A percentile compares a stretch with the other conserved stretches of the same genome.
Evolutionary conservation across 2,329 filamentous ascomycete species (phyloP).

Genomic region (Diaporthe sp.): DNA sequence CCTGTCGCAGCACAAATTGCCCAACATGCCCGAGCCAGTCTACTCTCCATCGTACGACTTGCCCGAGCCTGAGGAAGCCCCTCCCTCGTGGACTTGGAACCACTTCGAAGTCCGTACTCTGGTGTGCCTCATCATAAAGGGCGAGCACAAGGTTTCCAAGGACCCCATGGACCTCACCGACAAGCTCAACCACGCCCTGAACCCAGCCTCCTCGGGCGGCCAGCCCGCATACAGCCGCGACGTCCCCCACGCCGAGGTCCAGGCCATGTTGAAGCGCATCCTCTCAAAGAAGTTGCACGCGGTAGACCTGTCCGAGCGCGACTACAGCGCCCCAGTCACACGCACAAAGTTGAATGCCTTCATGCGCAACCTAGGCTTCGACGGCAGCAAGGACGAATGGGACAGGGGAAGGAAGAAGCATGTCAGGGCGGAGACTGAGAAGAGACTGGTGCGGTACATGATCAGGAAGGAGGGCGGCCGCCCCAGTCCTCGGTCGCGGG

Average conservation of each 20-base stretch:
- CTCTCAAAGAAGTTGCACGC: slow-evolving; percentile 33
- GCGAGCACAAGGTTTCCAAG: slow-evolving; percentile 14
- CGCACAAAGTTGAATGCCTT: slow-evolving; percentile 27
- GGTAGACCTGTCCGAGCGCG: slow-evolving; percentile 16
- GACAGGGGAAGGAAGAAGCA: neutral
- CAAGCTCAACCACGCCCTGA: slow-evolving; percentile 33
- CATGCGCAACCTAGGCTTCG: slow-evolving; percentile 28
- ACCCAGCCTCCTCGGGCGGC: slow-evolving; percentile 10
- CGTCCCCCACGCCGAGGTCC: slow-evolving; percentile 27
- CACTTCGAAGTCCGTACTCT: slow-evolving; percentile 32
- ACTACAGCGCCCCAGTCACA: slow-evolving; percentile 2
- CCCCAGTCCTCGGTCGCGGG: neutral
- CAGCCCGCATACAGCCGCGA: slow-evolving; percentile 25
- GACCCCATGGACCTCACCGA: slow-evolving; percentile 28
- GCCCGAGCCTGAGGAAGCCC: neutral
- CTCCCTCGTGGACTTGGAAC: slow-evolving; percentile 12
- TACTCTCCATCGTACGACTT: slow-evolving; percentile 16
- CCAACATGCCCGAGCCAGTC: neutral
- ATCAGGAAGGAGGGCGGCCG: neutral
- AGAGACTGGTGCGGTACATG: slow-evolving; percentile 17
- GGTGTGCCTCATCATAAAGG: slow-evolving; percentile 33
- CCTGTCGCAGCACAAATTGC: neutral
- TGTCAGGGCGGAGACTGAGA: neutral
- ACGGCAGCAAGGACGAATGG: slow-evolving; percentile 29
- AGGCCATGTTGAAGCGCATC: slow-evolving; percentile 29